Conservation (phyloP, 352 stramenopile species). For the Phytophthora pini region DNA sequence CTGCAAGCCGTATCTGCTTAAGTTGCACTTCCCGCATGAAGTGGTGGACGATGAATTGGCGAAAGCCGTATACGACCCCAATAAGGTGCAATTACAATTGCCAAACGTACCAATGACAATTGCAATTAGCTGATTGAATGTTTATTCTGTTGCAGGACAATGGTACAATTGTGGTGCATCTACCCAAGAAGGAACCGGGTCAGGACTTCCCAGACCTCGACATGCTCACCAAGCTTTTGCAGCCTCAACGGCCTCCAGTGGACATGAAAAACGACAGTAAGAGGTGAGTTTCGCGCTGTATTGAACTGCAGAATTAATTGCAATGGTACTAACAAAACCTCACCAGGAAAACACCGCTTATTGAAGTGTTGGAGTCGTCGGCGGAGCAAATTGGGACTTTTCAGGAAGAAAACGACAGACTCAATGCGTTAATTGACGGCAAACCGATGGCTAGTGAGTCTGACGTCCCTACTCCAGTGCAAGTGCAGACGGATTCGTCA, state of each 20-base stretch:
- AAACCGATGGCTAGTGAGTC: neutral
- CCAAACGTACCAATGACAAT: neutral
- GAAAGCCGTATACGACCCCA: constrained; percentile 92
- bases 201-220: constrained; percentile 93
- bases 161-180: constrained; percentile 92
- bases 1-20: constrained; percentile 98
- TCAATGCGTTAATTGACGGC: constrained; percentile 35
- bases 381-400: constrained; percentile 25
- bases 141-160: constrained; percentile 70
- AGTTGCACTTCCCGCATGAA: constrained; percentile 92
- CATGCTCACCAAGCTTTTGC: constrained; percentile 92
- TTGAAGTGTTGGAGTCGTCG: constrained; percentile 81
- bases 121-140: constrained; percentile 6
- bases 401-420: constrained; percentile 31
- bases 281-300: constrained; percentile 31
- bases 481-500: constrained; percentile 40
- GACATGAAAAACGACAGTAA: constrained; percentile 39
- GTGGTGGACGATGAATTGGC: constrained; percentile 90
- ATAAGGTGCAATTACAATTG: constrained; percentile 57
- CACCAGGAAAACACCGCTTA: constrained; percentile 62
- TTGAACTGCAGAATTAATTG: constrained; percentile 1
- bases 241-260: constrained; percentile 58
- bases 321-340: constrained; percentile 2
- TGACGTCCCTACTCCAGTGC: neutral
- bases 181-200: constrained; percentile 90